Evolutionary conservation across 75 land plant species (phyloP).

Genomic region (Larix kaempferi): DNA sequence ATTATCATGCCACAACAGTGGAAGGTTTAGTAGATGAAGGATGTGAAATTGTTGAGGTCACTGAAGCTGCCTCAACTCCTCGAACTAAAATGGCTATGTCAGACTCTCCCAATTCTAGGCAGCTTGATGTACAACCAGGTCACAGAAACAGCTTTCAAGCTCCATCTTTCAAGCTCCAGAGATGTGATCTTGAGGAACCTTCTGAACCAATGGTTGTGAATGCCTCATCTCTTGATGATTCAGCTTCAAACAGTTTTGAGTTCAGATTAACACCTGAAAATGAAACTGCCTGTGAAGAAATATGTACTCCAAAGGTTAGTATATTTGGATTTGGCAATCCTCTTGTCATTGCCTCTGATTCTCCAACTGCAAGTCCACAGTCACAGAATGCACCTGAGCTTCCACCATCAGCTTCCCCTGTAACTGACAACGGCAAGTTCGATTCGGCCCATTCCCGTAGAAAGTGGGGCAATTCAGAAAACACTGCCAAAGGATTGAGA

Average conservation of each 20-base stretch:
- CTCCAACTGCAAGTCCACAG: neutral
- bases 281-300: neutral
- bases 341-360: neutral
- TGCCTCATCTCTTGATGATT: neutral
- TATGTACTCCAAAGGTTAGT: neutral
- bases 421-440: neutral
- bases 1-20: neutral
- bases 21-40: neutral
- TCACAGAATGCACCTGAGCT: neutral
- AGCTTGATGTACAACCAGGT: neutral
- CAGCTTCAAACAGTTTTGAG: neutral
- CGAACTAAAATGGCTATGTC: conserved; percentile 1
- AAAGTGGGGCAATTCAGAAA: conserved; percentile 4
- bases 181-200: neutral
- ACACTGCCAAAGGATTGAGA: conserved; percentile 2
- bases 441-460: neutral
- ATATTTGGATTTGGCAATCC: neutral
- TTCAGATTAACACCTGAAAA: neutral
- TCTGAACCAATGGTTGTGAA: neutral
- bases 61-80: neutral
- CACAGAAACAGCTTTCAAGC: neutral
- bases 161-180: neutral
- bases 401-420: neutral
- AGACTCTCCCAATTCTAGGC: neutral
- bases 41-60: conserved; percentile 1